Evolutionary conservation across 2,329 filamentous ascomycete species (phyloP), one percentile per base, ranked within the genome.

Genomic region (Trichophyton simii): DNA sequence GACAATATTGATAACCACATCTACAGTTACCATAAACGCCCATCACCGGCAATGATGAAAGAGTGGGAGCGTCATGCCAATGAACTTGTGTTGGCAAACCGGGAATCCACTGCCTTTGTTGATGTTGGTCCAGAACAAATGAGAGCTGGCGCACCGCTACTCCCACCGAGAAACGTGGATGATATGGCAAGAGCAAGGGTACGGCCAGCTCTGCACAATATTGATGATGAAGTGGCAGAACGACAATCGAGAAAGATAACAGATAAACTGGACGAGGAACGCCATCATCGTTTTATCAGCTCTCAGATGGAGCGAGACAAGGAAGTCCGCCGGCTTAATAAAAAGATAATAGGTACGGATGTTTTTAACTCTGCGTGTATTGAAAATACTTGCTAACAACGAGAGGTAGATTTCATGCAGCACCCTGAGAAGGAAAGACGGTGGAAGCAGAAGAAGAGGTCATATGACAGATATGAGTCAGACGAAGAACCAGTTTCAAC

Each of bases 1-100:
- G 82, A 87, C 64, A 82, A 79, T 46, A 89, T 95, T 77, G 91
- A 95, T 64, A 82, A 91, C 69, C 85, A 84, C 67, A 83, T 94
- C 18, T 88, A 84, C 13, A 31, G 44, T 4, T 58, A 60, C 3
- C n/a, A 7, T 18, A 18, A 28, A 9, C 57, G 62, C 38, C 62
- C 63, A 7, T 63, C 63, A 18, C 59, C 61, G 3, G 63, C 59
- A 3, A 62, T 62, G 20, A 58, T 63, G 58, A 59, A 50, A 50
- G 63, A 60, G 34, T 63, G 61, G 59, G 61, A 64, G 42, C 50
- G 58, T 11, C 61, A 60, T 28, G 31, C 48, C 15, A 62, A 61
- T n/a, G 61, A 63, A 42, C 61, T 60, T n/a, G 48, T 22, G 2
- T 52, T 58, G 60, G 50, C 50, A 2, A 50, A 60, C 34, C 57